These are phyloP conservation scores for Grosmannia penicillata DNA, from an alignment of 2,329 filamentous ascomycete species.

Conservation along the genomic window DNA sequence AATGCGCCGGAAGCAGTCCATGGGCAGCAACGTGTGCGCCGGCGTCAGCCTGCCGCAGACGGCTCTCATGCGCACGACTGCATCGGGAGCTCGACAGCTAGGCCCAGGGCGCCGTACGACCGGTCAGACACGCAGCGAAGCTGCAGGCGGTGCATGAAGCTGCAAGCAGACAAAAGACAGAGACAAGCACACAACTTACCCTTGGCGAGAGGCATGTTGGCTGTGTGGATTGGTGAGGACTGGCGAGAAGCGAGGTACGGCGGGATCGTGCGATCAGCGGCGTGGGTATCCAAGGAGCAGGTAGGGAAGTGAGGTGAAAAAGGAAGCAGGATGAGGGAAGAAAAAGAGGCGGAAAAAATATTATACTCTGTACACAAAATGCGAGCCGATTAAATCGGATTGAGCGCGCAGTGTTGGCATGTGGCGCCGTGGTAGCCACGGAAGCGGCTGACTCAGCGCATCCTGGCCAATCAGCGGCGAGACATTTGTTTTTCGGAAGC, in stretches of 20 bases:
- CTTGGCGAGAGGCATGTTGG: slow-evolving; percentile 27
- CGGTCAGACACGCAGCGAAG: too few relatives aligned
- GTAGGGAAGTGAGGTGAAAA: neutral
- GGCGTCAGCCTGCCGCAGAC: too few relatives aligned
- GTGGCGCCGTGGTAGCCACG: neutral
- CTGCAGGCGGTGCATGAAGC: too few relatives aligned
- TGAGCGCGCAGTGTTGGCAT: neutral
- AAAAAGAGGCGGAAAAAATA: slow-evolving; percentile 4
- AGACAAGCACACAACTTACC: slow-evolving; percentile 26
- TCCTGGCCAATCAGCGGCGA: slow-evolving; percentile 8
- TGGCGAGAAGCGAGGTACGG: neutral
- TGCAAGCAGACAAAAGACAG: neutral
- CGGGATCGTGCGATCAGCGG: slow-evolving; percentile 2
- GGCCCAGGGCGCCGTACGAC: too few relatives aligned
- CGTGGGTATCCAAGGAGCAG: neutral
- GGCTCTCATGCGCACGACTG: too few relatives aligned
- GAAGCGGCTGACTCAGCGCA: neutral
- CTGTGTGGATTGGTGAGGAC: slow-evolving; percentile 10
- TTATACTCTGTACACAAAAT: neutral
- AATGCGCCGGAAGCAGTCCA: too few relatives aligned
- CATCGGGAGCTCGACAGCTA: too few relatives aligned
- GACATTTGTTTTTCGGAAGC: slow-evolving; percentile 6
- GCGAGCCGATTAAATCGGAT: neutral
- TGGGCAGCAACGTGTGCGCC: too few relatives aligned
- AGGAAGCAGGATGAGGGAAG: neutral